Evolutionary conservation across 1,284 basidiomycete genomes (phyloP), one percentile per base, ranked within the genome.

Genomic region (Cryptococcus sp.): DNA sequence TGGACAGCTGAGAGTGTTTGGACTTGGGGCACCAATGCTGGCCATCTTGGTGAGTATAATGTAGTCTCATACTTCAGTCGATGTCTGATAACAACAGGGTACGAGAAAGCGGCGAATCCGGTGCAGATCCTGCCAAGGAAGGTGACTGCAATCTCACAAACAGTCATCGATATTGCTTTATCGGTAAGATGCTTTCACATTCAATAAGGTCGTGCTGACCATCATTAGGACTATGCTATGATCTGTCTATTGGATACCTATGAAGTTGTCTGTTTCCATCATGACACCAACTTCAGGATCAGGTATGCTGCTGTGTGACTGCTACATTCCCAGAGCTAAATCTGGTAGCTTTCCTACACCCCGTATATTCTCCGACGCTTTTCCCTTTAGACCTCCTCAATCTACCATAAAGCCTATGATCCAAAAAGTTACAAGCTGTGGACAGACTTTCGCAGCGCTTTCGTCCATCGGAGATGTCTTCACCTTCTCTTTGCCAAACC

Each of bases 11-110:
- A 83, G 14, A 83, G 86, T n/a, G 83, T 98, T 0, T 97, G 85
- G 77, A 96, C 94, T 0, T 98, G 94, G 94, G 96, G 95, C 0
- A 92, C 89, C 31, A 97, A 98, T 74, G 83, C 83, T 36, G 96
- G 96, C 0, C 96, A 98, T 72, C 81, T 98, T 3, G 94, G 94
- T 57, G 76, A 77, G 66, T 68, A 69, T n/a, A 52, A 53, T 34
- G n/a, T 23, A 0, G 4, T 44, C 15, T 37, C 58, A 62, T 15
- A 60, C 56, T 41, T 5, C 13, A 23, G 30, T 15, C 15, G n/a
- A 14, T 34, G 48, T 32, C 49, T 52, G 32, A 52, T n/a, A 0
- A 7, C n/a, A 7, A 31, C 56, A 87, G 86, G 87, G 1, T 90
- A 90, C 60, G 86, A 89, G 59, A 88, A 84, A 67, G 73, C 79